Evolutionary conservation across 2,329 filamentous ascomycete genomes (phyloP), one percentile per base, ranked within the genome.

Genomic region (Cladobotryum protrusum): DNA sequence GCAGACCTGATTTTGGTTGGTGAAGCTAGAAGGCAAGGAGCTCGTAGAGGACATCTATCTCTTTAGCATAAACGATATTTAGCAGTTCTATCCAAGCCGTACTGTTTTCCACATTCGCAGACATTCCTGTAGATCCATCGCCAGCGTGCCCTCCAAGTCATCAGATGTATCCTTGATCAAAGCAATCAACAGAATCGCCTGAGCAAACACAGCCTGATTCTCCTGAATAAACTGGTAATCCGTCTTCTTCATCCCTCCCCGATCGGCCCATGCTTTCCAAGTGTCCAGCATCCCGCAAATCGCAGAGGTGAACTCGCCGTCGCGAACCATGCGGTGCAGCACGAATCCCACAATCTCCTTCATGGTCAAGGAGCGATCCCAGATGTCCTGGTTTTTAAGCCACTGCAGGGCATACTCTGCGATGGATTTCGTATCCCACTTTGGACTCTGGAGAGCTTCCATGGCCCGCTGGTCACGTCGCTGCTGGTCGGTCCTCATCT

Each of bases 181-280:
- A 5, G 74, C 70, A 13, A 79, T 61, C 9, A 80, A 52, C 20
- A 81, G 56, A 15, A 70, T 70, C 2, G 75, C 75, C 49, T 73
- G 66, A 1, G 74, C 72, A 63, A 80, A 79, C 5, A 57, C 57
- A n/a, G 63, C 58, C 56, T 63, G 63, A 12, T 69, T 63, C 7
- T 70, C 66, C 39, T 65, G 61, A 42, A 78, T 51, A 2, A 62
- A 55, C 13, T 66, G 62, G 39, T 72, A 66, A 49, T 81, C 76
- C 3, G 68, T 62, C 52, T 62, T 70, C 20, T 71, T 67, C 73
- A 81, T 77, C 7, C 78, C 77, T 7, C 76, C 76, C 49, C 75
- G 73, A 29, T 80, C 76, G 2, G 75, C 71, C 75, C 78, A 81
- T 1, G 67, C 65, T 60, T 73, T 77, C 78, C 78, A 81, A 36